Base-by-base conservation (phyloP, 768 basidiomycete genomes). In the Leucosporidium scottii region DNA sequence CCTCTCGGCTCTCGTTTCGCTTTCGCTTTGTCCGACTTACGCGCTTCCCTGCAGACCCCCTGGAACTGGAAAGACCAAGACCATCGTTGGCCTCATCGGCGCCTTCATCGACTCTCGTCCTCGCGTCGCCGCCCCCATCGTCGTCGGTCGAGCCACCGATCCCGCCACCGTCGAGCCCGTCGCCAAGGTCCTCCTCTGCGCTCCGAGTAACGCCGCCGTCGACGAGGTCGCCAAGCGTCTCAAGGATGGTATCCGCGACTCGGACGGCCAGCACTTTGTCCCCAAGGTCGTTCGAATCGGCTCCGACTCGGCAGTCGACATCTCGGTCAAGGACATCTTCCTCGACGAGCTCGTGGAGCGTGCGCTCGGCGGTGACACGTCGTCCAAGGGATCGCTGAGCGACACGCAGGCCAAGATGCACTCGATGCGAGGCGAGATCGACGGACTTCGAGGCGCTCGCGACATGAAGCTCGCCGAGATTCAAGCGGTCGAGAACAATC, bases 41-140 rank as follows among this genome's bases (percentile, higher is more conserved):
- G 21, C n/a, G 31, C 36, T 34, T 5, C 34, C 68, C 25, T 23
- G 51, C 70, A 93, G 94, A 28, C 96, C 96, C 47, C 96, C 96
- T 2, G 96, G 96, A 63, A 99, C 96, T 0, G 96, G 96, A 18
- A 99, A 99, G 80, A 99, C 96, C 13, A 94, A 91, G 27, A 99
- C 96, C 1, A 98, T 99, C 69, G 91, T 91, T 73, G 92, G 91
- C 27, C 82, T 99, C n/a, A 88, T 96, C 9, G 86, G 90, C 51
- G 84, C 87, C 6, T 91, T 88, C 75, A 77, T 96, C 49, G 68
- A 69, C 64, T 59, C 55, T 25, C 69, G 69, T n/a, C 67, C 68
- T 28, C 73, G 66, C 51, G 44, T 55, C 36, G 68, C 66, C 17
- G 53, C 51, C 6, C 82, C 27, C 82, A 86, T 59, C 79, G 84